Evolutionary conservation across 352 stramenopile species (phyloP).

Genomic region (Phytophthora colocasiae): DNA sequence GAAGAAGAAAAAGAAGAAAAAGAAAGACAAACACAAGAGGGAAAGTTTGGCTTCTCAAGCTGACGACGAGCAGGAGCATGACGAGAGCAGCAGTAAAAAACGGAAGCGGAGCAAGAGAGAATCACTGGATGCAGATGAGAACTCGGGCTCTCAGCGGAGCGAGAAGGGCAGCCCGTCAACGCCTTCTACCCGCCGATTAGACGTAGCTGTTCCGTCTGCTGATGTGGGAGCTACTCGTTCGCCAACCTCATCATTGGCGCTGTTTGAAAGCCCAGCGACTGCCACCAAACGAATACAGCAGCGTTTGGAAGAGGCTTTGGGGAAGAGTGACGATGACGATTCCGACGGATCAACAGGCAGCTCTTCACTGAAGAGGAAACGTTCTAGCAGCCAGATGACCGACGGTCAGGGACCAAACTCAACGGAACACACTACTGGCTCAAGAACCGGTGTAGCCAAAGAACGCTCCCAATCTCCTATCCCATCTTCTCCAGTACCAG

Average conservation of each 20-base stretch:
- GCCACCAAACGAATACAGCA: conserved; percentile 59
- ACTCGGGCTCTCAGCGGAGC: neutral
- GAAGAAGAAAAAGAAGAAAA: conserved; percentile 55
- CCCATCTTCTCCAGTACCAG: conserved; percentile 25
- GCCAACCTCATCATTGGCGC: conserved; percentile 18
- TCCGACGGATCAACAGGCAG: conserved; percentile 27
- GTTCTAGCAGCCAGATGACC: conserved; percentile 23
- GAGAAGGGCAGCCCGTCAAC: conserved; percentile 20
- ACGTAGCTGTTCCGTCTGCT: conserved; percentile 3
- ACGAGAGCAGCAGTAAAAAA: conserved; percentile 32
- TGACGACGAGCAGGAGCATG: conserved; percentile 27
- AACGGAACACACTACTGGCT: neutral
- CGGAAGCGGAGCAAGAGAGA: conserved; percentile 40
- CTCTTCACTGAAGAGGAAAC: conserved; percentile 23
- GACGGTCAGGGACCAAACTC: neutral
- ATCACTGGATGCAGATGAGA: conserved; percentile 20
- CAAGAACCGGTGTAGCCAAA: conserved; percentile 10
- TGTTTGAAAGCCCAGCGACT: conserved; percentile 57
- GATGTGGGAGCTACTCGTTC: conserved; percentile 12
- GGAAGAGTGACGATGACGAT: conserved; percentile 64
- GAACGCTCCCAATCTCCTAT: conserved; percentile 10
- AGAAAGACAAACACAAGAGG: conserved; percentile 47
- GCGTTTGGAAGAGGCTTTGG: conserved; percentile 55
- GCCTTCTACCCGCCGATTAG: conserved; percentile 3
- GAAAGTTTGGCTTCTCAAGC: conserved; percentile 32